Evolutionary conservation across 441 rosid species (phyloP), one percentile per base, ranked within the genome.

Genomic region (Theobroma grandiflorum): DNA sequence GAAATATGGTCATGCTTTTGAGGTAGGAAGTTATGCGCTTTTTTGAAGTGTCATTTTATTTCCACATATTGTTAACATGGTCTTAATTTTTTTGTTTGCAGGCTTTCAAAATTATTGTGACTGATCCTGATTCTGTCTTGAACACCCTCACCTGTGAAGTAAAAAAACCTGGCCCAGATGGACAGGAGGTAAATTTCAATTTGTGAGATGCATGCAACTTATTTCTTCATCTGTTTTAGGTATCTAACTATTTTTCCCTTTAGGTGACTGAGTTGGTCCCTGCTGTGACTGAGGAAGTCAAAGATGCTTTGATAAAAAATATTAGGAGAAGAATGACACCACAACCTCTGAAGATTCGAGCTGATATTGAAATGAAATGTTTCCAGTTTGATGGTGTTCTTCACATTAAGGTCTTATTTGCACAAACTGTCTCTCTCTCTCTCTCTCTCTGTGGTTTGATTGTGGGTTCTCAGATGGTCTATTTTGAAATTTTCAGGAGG

Each of bases 251-350:
- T 77, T 33, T 82, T 75, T 40, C 49, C 82, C 16, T 64, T 64
- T 81, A 97, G 99, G 90, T 91, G 78, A 90, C 91, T 67, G 92
- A 87, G 83, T 93, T 88, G 78, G 91, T 90, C 68, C 98, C 96
- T 66, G 98, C 97, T 74, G 94, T 97, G 50, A 79, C 99, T 0
- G 99, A 89, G 83, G 98, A 95, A 87, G 87, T 95, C 75, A 93
- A 95, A 86, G 98, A 94, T 66, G 88, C 95, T 71, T 88, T 97
- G 81, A 87, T 95, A 49, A 95, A 90, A 87, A 95, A 93, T 84
- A 94, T 97, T 53, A 89, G 93, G 87, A 90, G 99, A 85, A 88
- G 99, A 87, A 97, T 95, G 99, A 95, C 99, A 11, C 99, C 98
- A 26, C 99, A 94, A 53, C 99, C 99, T 74, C 80, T 93, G 88